These are phyloP conservation scores for Closterium sp. DNA, from an alignment of 139 green algal species.

Conservation along the genomic window DNA sequence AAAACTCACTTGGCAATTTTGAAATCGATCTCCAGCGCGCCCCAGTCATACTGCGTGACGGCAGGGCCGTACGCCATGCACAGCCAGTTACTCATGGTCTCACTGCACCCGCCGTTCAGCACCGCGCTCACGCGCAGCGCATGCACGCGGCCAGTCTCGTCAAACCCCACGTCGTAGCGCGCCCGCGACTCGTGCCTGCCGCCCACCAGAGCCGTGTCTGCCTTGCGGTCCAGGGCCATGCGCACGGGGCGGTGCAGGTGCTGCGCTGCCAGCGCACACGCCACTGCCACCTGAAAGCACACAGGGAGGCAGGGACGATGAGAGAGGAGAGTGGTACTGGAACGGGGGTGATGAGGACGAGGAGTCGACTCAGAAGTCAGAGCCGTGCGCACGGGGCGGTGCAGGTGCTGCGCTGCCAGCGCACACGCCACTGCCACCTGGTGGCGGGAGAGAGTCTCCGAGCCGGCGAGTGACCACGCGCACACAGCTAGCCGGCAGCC, in stretches of 20 bases:
- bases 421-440: neutral
- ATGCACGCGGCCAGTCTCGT: neutral
- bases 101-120: slow-evolving; percentile 13
- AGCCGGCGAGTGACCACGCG: slow-evolving; percentile 4
- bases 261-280: slow-evolving; percentile 14
- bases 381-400: slow-evolving; percentile 15
- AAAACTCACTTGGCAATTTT: slow-evolving; percentile 18
- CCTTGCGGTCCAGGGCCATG: slow-evolving; percentile 28
- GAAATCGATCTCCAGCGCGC: slow-evolving; percentile 10
- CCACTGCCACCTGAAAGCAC: slow-evolving; percentile 1
- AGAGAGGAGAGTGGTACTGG: neutral
- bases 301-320: neutral
- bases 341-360: neutral
- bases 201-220: slow-evolving; percentile 21
- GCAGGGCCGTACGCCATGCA: neutral
- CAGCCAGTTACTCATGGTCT: neutral
- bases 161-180: slow-evolving; percentile 37
- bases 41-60: slow-evolving; percentile 23
- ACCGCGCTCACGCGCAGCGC: slow-evolving; percentile 17
- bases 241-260: slow-evolving; percentile 19
- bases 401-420: slow-evolving; percentile 13
- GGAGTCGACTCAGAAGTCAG: neutral
- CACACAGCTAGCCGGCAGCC: slow-evolving; percentile 8
- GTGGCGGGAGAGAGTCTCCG: neutral
- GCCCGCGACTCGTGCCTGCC: neutral